Conservation (phyloP, 768 basidiomycete genomes). For the Mycena galericulata region DNA sequence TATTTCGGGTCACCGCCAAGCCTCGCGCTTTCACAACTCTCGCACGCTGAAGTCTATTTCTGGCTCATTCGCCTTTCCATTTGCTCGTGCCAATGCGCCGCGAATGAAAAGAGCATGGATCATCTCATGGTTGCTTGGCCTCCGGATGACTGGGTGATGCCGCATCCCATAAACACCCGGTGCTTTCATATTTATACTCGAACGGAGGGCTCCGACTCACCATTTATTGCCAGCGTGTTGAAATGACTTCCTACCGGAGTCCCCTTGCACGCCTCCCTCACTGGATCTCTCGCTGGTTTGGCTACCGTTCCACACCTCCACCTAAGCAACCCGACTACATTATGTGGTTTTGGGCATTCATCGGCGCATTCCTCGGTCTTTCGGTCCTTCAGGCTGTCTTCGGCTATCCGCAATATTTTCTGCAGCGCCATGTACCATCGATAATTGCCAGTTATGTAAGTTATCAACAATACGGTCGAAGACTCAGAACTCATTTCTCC, state of each 20-base stretch:
- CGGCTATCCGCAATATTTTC: constrained; percentile 60
- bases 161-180: too few species aligned
- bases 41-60: too few species aligned
- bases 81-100: too few species aligned
- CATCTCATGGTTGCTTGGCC: too few species aligned
- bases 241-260: neutral
- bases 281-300: constrained; percentile 57
- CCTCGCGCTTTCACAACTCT: too few species aligned
- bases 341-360: constrained; percentile 64
- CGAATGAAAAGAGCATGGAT: too few species aligned
- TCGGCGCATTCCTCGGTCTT: constrained; percentile 64
- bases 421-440: constrained; percentile 56
- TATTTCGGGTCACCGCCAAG: too few species aligned
- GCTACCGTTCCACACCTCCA: constrained; percentile 53
- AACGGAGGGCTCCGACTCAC: too few species aligned
- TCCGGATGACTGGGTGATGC: too few species aligned
- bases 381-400: constrained; percentile 64
- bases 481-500: neutral
- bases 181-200: too few species aligned
- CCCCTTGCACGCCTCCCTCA: constrained; percentile 49
- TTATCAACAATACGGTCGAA: constrained; percentile 8
- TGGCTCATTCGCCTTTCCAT: too few species aligned
- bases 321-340: constrained; percentile 48
- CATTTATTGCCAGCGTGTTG: too few species aligned
- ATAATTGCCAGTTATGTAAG: constrained; percentile 64